These are phyloP conservation scores for Trichosporon coremiiforme DNA, from an alignment of 1,284 basidiomycete species.

Conservation along the genomic window DNA sequence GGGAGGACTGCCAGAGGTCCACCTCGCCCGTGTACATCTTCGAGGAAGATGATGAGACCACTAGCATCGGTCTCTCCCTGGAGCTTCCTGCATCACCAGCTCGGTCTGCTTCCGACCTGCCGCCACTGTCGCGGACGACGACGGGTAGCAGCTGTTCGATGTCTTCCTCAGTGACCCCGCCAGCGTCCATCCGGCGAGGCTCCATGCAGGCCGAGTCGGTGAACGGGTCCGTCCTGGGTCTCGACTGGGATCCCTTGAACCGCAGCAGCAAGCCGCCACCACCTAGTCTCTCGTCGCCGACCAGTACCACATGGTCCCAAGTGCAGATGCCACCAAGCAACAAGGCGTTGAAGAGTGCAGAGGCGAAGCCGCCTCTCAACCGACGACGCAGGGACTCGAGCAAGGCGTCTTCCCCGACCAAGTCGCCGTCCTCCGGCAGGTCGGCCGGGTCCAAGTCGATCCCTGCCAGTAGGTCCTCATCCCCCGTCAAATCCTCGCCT, in stretches of 20 bases:
- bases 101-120: constrained; percentile 24
- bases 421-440: background rate
- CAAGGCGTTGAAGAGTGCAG: background rate
- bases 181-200: constrained; percentile 20
- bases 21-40: constrained; percentile 26
- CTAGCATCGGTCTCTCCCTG: constrained; percentile 17
- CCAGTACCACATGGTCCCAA: background rate
- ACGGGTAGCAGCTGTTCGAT: constrained; percentile 27
- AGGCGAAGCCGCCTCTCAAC: background rate
- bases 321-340: background rate
- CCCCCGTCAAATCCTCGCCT: background rate
- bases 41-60: constrained; percentile 24
- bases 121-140: constrained; percentile 28
- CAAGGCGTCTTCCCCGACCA: constrained; percentile 9
- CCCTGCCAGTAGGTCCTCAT: background rate
- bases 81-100: constrained; percentile 28
- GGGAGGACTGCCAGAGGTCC: constrained; percentile 33
- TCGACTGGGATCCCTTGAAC: constrained; percentile 28
- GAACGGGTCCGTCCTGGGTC: constrained; percentile 25
- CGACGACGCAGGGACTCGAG: constrained; percentile 6
- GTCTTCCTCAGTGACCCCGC: constrained; percentile 18
- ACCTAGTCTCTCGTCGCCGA: background rate
- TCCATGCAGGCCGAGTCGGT: constrained; percentile 17
- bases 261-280: background rate
- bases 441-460: background rate